Evolutionary conservation across 768 basidiomycete genomes (phyloP).

Genomic region (Agrocybe chaxingu): DNA sequence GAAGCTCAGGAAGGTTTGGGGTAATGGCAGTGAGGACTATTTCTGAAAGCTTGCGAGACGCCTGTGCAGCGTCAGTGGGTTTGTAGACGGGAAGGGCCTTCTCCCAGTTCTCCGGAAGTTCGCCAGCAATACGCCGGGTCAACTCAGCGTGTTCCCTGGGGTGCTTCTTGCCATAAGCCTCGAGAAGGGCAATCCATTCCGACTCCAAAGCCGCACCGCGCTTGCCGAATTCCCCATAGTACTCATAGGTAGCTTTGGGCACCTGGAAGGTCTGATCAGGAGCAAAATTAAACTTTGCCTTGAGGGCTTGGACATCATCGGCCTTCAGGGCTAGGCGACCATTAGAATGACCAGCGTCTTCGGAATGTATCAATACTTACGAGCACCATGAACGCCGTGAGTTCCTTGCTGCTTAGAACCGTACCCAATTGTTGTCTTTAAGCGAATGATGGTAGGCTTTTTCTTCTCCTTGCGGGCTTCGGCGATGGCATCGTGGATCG

Average conservation of each 20-base stretch:
- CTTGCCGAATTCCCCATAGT: constrained; percentile 64
- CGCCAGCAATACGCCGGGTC: constrained; percentile 76
- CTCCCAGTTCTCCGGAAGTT: constrained; percentile 87
- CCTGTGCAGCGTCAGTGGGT: constrained; percentile 77
- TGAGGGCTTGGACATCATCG: constrained; percentile 82
- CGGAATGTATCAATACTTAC: constrained; percentile 46
- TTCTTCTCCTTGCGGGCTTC: constrained; percentile 70
- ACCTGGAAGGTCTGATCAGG: constrained; percentile 76
- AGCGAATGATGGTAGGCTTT: constrained; percentile 85
- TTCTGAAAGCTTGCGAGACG: constrained; percentile 91
- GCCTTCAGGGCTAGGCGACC: constrained; percentile 73
- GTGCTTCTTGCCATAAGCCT: constrained; percentile 71
- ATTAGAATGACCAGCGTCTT: background rate
- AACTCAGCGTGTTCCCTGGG: constrained; percentile 86
- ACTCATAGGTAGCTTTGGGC: constrained; percentile 65
- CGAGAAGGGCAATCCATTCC: constrained; percentile 70
- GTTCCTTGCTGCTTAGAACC: constrained; percentile 93
- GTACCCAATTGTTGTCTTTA: constrained; percentile 90
- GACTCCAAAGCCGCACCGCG: constrained; percentile 73
- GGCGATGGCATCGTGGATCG: constrained; percentile 75
- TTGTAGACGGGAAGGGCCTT: constrained; percentile 82
- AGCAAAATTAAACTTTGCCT: constrained; percentile 82
- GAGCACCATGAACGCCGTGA: constrained; percentile 91
- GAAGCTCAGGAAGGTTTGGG: constrained; percentile 75
- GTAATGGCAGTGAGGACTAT: constrained; percentile 77